phyloP scores from a whole-genome alignment of 305 asterid genomes.

The Fraxinus sp. region DNA sequence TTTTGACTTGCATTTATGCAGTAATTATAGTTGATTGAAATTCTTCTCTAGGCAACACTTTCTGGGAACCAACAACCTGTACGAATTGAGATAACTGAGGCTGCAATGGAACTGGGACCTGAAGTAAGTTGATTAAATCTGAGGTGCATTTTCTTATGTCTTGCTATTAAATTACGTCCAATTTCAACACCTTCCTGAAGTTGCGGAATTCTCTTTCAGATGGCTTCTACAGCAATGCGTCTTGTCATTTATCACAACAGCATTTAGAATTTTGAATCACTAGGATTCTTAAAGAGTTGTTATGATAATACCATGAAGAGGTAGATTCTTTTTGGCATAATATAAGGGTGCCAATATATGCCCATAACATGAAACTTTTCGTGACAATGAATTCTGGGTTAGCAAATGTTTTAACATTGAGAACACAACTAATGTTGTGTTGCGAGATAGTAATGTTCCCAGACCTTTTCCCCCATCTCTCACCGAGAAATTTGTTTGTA shows the following conservation, averaged over 20 bases:
- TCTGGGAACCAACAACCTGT: constrained; percentile 93
- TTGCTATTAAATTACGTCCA: not conserved
- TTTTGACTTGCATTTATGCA: not conserved
- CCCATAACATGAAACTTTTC: not conserved
- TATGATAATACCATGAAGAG: not conserved
- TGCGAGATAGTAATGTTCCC: not conserved
- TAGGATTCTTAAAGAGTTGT: not conserved
- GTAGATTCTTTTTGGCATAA: not conserved
- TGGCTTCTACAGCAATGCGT: not conserved
- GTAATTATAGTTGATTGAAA: constrained; percentile 19
- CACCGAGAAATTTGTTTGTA: not conserved
- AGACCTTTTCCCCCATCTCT: not conserved
- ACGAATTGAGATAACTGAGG: constrained; percentile 89
- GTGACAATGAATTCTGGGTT: not conserved
- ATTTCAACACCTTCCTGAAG: not conserved
- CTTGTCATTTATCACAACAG: not conserved
- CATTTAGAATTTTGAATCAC: not conserved
- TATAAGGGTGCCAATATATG: not conserved
- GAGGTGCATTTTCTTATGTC: not conserved
- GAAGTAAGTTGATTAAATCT: constrained; percentile 51
- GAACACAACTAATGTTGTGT: not conserved
- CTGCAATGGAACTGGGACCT: constrained; percentile 91
- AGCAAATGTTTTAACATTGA: not conserved
- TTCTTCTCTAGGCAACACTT: constrained; percentile 63
- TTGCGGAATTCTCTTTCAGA: not conserved